Evolutionary conservation across 2,329 filamentous ascomycete genomes (phyloP), one percentile per base, ranked within the genome.

Genomic region (Tolypocladium tropicale): DNA sequence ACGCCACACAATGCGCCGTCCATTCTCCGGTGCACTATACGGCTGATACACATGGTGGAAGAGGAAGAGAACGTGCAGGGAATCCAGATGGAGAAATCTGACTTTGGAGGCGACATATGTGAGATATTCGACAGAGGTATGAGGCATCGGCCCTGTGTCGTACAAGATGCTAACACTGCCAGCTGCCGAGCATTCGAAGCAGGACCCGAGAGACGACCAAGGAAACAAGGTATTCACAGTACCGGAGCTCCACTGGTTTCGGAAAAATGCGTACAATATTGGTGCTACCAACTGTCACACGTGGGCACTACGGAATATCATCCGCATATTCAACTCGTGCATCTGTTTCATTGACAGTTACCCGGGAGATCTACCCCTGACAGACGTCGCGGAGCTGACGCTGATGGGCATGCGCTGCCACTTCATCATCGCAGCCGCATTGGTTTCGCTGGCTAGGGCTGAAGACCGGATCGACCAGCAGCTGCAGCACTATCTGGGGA

Each of bases 201-300:
- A 70, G 57, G 69, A 67, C 21, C 71, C 64, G 3, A 73, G 65
- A 53, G 73, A 73, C 60, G 67, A 63, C 43, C 63, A 72, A 21
- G 75, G 73, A 10, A 68, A 71, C 34, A 80, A 71, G 59, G 56
- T 78, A 1, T 90, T 91, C 64, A 81, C 78, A 0, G 57, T 78
- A 0, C 68, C 76, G 3, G 90, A 96, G 63, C 75, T 95, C 4
- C 80, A 92, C 61, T 95, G 90, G 90, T 92, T 95, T 67, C 86
- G 85, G 39, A 85, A 85, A 59, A 93, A 89, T 60, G 80, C 87
- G 1, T 95, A 95, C 73, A 95, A 94, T 61, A 68, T 91, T 7
- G 85, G 84, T 0, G 70, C 93, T 5, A 82, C 84, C 58, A 76
- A 85, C 61, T 76, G 77, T 2, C 74, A 79, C 3, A 60, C 57